Evolutionary conservation across 169 alveolate species (phyloP).

Genomic region (Plasmodium relictum): DNA sequence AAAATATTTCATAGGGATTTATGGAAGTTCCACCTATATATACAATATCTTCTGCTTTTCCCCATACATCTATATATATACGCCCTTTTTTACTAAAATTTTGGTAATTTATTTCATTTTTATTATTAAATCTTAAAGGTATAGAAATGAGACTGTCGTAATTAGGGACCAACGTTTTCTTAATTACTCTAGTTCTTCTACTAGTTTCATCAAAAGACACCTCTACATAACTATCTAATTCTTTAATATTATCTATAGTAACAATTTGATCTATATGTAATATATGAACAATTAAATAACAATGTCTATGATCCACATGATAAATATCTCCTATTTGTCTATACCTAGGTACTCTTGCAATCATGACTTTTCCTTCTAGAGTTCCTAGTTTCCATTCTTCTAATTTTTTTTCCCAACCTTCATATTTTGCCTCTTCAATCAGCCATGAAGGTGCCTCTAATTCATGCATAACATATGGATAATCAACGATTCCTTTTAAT

Average conservation of each 20-base stretch:
- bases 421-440: constrained; percentile 80
- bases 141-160: constrained; percentile 81
- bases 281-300: constrained; percentile 78
- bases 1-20: constrained; percentile 81
- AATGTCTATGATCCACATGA: constrained; percentile 36
- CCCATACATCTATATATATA: constrained; percentile 84
- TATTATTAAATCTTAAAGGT: constrained; percentile 78
- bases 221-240: constrained; percentile 81
- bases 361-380: constrained; percentile 78
- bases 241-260: constrained; percentile 75
- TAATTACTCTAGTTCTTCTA: constrained; percentile 78
- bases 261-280: constrained; percentile 81
- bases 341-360: constrained; percentile 80
- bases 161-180: constrained; percentile 78
- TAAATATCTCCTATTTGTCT: constrained; percentile 79
- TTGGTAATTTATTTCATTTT: constrained; percentile 53
- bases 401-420: constrained; percentile 82
- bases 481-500: constrained; percentile 81
- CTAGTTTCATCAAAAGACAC: constrained; percentile 81
- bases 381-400: constrained; percentile 81
- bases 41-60: constrained; percentile 78
- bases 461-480: constrained; percentile 80
- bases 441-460: constrained; percentile 81
- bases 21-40: constrained; percentile 80
- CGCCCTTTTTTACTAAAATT: constrained; percentile 78